phyloP scores from a whole-genome alignment of 495 filamentous ascomycete species.

The Endocarpon pusillum region DNA sequence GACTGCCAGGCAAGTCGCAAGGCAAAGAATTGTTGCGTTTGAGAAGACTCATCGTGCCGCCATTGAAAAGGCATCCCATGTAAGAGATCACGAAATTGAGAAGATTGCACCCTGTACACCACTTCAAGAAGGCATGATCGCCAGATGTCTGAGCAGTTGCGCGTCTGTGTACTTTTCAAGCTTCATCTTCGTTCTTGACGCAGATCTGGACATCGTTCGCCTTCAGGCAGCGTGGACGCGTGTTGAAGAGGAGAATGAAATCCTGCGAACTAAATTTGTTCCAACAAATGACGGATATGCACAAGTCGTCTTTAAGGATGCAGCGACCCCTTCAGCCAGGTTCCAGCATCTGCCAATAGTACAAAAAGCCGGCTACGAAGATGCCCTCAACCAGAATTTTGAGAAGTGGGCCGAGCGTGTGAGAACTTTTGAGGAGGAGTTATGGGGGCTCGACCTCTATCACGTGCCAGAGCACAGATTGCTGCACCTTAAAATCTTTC shows the following conservation, averaged over 20 bases:
- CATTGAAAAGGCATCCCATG: slow-evolving; percentile 27
- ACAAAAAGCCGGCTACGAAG: no score
- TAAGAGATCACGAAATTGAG: slow-evolving; percentile 36
- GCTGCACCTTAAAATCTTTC: slow-evolving; percentile 54
- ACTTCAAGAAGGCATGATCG: slow-evolving; percentile 66
- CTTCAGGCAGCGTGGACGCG: slow-evolving; percentile 35
- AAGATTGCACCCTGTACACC: slow-evolving; percentile 60
- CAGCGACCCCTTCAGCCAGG: slow-evolving; percentile 33
- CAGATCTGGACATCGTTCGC: slow-evolving; percentile 18
- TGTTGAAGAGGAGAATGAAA: slow-evolving; percentile 29
- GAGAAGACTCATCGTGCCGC: slow-evolving; percentile 32
- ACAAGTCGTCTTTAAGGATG: slow-evolving; percentile 41
- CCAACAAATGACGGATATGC: slow-evolving; percentile 51
- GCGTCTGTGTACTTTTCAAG: slow-evolving; percentile 49
- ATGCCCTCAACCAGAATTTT: slow-evolving; percentile 12
- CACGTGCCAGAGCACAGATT: no score
- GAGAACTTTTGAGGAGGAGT: slow-evolving; percentile 10
- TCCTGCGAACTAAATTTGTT: slow-evolving; percentile 50
- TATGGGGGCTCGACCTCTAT: slow-evolving; percentile 31
- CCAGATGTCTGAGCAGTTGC: slow-evolving; percentile 38
- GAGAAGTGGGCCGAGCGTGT: slow-evolving; percentile 26
- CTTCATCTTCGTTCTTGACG: slow-evolving; percentile 39
- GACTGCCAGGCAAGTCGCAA: slow-evolving; percentile 25
- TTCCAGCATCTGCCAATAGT: no score
- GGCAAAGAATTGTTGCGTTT: slow-evolving; percentile 40